phyloP scores from a whole-genome alignment of 768 basidiomycete species.

The Podaxis sp. region DNA sequence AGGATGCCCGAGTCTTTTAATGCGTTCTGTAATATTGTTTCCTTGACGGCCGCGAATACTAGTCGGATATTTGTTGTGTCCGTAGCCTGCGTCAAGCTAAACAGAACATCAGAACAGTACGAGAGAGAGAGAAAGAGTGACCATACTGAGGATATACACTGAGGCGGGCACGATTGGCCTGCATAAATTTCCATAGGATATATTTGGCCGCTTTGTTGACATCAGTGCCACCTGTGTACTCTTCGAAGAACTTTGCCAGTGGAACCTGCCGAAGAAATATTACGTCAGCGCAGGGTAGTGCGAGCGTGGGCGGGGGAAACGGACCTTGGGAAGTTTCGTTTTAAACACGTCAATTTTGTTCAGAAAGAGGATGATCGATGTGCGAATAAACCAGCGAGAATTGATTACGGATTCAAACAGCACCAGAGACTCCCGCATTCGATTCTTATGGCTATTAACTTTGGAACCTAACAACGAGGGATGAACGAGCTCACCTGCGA shows the following conservation, averaged over 20 bases:
- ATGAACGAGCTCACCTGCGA: conserved; percentile 46
- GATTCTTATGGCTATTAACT: conserved; percentile 54
- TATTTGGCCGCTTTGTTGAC: conserved; percentile 95
- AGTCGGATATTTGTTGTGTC: conserved; percentile 82
- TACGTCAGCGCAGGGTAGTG: conserved; percentile 4
- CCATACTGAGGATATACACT: conserved; percentile 73
- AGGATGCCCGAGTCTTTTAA: conserved; percentile 85
- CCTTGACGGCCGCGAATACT: conserved; percentile 87
- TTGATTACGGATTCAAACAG: conserved; percentile 94
- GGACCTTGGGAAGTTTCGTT: conserved; percentile 71
- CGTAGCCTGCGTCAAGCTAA: conserved; percentile 82
- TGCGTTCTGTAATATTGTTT: conserved; percentile 91
- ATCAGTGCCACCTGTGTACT: conserved; percentile 86
- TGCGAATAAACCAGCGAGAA: conserved; percentile 89
- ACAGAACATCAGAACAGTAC: conserved; percentile 23
- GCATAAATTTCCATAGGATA: conserved; percentile 94
- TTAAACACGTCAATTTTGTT: conserved; percentile 96
- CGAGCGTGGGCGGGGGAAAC: conserved; percentile 5
- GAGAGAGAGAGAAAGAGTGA: conserved; percentile 18
- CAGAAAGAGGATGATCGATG: conserved; percentile 88
- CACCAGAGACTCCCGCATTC: conserved; percentile 89
- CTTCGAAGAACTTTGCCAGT: conserved; percentile 79
- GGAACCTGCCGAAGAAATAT: conserved; percentile 48
- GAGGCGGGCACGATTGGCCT: conserved; percentile 79
- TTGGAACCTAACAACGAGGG: background rate